Evolutionary conservation across 1,139 yeast genomes (phyloP).

Genomic region (Sporopachydermia cereana): DNA sequence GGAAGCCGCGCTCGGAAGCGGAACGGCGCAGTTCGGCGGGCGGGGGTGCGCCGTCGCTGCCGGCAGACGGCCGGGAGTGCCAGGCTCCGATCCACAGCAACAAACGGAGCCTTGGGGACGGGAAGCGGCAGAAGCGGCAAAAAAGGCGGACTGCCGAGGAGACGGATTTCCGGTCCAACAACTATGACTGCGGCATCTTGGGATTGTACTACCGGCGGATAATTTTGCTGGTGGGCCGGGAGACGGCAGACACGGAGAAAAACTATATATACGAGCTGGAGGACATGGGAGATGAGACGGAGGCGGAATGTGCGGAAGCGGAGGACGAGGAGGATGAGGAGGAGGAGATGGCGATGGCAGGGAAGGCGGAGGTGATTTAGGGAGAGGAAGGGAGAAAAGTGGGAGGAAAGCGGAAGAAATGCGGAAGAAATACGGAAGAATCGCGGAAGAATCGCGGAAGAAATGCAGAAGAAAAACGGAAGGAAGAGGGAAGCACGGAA

Average conservation of each 20-base stretch:
- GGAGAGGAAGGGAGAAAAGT: too few relatives aligned
- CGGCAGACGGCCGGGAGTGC: background rate
- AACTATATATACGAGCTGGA: slow-evolving; percentile 6
- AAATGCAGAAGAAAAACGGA: too few relatives aligned
- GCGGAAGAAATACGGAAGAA: too few relatives aligned
- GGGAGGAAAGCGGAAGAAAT: too few relatives aligned
- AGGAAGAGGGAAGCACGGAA: too few relatives aligned
- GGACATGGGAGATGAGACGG: background rate
- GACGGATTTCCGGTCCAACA: slow-evolving; percentile 4
- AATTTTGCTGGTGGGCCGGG: slow-evolving; percentile 3
- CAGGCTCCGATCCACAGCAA: background rate
- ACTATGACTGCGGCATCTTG: slow-evolving; percentile 2
- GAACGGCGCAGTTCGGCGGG: background rate
- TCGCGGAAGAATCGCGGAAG: too few relatives aligned
- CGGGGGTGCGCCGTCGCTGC: background rate
- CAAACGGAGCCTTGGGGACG: background rate
- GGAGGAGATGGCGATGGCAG: too few relatives aligned
- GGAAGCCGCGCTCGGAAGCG: background rate
- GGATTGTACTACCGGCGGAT: slow-evolving; percentile 5
- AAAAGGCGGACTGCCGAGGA: background rate
- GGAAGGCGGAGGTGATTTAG: too few relatives aligned
- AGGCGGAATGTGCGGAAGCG: slow-evolving; percentile 3
- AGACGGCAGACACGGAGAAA: background rate
- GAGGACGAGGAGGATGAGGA: slow-evolving; percentile 4
- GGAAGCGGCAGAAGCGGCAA: background rate